Evolutionary conservation across 495 filamentous ascomycete species (phyloP), one percentile per base, ranked within the genome.

Genomic region (Polyplosphaeria fusca): DNA sequence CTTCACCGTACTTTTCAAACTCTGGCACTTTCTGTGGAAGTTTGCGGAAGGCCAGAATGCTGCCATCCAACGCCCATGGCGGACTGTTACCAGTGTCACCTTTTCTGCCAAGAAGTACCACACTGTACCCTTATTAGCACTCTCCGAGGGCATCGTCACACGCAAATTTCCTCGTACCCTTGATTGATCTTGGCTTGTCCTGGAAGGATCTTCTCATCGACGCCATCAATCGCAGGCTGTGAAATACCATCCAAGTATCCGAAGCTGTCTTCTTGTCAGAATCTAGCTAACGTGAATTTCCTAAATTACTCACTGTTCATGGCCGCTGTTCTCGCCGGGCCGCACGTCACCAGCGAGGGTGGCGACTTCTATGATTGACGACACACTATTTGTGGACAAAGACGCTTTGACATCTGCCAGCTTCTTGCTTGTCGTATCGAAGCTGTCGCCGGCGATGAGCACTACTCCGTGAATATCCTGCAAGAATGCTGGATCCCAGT

Each of bases 31-130:
- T 61, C 56, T 75, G 74, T 46, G 61, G 62, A 4, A 76, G 66
- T 40, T 71, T 70, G 20, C 70, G 70, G 52, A 75, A 67, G n/a
- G 61, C 52, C 22, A 74, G 58, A 41, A 73, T 71, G 45, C 65
- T 73, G 9, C 73, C 71, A 52, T 74, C 73, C n/a, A 69, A 52
- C 22, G 71, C 68, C 67, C 70, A 74, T 27, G 47, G 1, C 1
- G 71, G 71, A 12, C 71, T 30, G 5, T 3, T 14, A 20, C 9
- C 2, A 45, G 5, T 22, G 18, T 24, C 42, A 45, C 4, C 42
- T 4, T 22, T 23, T 4, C 42, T n/a, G 4, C 42, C 42, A 22
- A 45, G 42, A 14, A 45, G 14, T 20, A 24, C 4, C n/a, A 45
- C 42, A 20, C 42, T 45, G 42, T 22, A 22, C 18, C n/a, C n/a